These are phyloP conservation scores for Coniochaeta sp. DNA, from an alignment of 2,329 filamentous ascomycete species.

Conservation along the genomic window DNA sequence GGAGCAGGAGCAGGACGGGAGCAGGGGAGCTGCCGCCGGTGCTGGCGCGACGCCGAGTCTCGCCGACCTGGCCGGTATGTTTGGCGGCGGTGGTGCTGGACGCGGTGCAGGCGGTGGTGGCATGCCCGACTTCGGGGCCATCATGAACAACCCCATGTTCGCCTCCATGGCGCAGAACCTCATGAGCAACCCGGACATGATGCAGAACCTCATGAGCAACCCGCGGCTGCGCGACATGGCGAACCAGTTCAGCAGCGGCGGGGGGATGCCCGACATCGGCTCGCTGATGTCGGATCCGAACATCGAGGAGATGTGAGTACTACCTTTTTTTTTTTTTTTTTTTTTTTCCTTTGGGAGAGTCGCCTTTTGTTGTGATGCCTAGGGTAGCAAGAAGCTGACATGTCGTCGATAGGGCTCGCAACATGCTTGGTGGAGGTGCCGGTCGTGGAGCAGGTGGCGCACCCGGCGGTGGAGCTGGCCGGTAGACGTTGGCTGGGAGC, in stretches of 20 bases:
- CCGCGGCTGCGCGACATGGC: slow-evolving; percentile 84
- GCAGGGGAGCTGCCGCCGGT: slow-evolving; percentile 33
- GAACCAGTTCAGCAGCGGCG: slow-evolving; percentile 65
- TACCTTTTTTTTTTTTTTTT: too few relatives aligned
- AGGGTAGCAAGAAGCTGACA: not conserved
- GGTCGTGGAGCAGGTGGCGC: not conserved
- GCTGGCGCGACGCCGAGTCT: slow-evolving; percentile 64
- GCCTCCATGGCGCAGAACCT: slow-evolving; percentile 93
- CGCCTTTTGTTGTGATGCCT: not conserved
- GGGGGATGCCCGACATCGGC: slow-evolving; percentile 83
- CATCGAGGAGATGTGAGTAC: slow-evolving; percentile 84
- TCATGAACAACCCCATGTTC: slow-evolving; percentile 99
- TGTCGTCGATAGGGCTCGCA: slow-evolving; percentile 1
- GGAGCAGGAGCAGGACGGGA: slow-evolving; percentile 35
- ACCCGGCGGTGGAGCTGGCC: not conserved
- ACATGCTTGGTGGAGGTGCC: not conserved
- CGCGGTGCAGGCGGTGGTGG: slow-evolving; percentile 58
- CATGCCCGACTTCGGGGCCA: slow-evolving; percentile 78
- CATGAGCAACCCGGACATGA: slow-evolving; percentile 92
- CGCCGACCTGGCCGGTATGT: slow-evolving; percentile 63
- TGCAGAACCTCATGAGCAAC: slow-evolving; percentile 91
- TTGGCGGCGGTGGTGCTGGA: slow-evolving; percentile 55
- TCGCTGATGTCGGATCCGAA: slow-evolving; percentile 86
- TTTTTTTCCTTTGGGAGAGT: not conserved
- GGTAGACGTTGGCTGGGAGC: slow-evolving; percentile 30